These are phyloP conservation scores for Nymphaea colorata DNA, from an alignment of 164 flowering plant species.

Conservation along the genomic window DNA sequence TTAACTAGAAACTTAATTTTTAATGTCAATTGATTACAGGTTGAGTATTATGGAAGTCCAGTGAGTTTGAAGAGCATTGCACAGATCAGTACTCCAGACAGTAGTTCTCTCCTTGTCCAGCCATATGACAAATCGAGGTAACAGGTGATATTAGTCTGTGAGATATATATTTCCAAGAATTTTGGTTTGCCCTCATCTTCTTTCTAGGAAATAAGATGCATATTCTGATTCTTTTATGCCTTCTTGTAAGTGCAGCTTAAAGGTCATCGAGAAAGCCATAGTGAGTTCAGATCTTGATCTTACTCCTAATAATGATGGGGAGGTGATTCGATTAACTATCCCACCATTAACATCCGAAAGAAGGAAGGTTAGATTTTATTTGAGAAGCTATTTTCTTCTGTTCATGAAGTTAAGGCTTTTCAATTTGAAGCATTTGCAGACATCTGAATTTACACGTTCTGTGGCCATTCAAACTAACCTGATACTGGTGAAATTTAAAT, in stretches of 20 bases:
- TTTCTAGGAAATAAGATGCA: background rate
- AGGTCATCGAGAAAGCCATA: conserved; percentile 88
- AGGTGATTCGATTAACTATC: conserved; percentile 63
- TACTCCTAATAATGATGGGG: conserved; percentile 91
- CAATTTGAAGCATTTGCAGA: too few species aligned
- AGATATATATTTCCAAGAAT: too few species aligned
- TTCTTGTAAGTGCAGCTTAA: conserved; percentile 42
- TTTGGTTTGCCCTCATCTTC: conserved; percentile 1
- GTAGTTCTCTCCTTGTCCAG: conserved; percentile 70
- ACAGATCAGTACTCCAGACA: conserved; percentile 84
- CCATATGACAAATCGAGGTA: conserved; percentile 98
- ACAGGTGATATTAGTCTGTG: background rate
- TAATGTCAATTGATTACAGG: conserved; percentile 23
- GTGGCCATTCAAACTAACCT: background rate
- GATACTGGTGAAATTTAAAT: too few species aligned
- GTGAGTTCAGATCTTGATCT: conserved; percentile 71
- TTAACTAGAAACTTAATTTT: too few species aligned
- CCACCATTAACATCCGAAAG: conserved; percentile 91
- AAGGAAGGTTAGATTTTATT: conserved; percentile 52
- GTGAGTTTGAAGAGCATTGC: conserved; percentile 87
- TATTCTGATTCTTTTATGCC: background rate
- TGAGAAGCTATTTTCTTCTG: background rate
- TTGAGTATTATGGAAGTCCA: conserved; percentile 90
- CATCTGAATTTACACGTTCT: too few species aligned
- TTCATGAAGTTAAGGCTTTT: too few species aligned